A percentile compares a stretch with the other conserved stretches of the same genome.
phyloP scores from a whole-genome alignment of 257 asterid genomes.

The Lavandula angustifolia region DNA sequence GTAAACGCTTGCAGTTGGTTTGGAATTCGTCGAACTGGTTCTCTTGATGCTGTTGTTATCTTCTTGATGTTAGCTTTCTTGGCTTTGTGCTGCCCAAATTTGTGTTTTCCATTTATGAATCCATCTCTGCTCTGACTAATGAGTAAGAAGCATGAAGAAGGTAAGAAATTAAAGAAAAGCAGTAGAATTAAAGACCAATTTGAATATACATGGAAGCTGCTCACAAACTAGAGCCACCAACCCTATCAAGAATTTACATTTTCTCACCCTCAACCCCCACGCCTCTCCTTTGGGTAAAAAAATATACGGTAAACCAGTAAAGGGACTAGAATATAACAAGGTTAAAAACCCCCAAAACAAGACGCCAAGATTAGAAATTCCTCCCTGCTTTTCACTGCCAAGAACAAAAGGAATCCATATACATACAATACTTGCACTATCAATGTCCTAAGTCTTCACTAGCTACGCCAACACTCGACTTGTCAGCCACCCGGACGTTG shows the following conservation, averaged over 20 bases:
- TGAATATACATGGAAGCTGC: constrained; percentile 69
- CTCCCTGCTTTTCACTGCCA: constrained; percentile 22
- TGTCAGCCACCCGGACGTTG: constrained; percentile 68
- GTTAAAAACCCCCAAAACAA: constrained; percentile 20
- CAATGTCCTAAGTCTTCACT: constrained; percentile 54
- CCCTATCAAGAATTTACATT: constrained; percentile 53
- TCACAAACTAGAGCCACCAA: constrained; percentile 28
- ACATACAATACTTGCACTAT: constrained; percentile 20
- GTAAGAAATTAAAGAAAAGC: not conserved
- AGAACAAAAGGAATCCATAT: constrained; percentile 15
- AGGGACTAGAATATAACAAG: constrained; percentile 38
- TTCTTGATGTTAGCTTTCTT: not conserved
- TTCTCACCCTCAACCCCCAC: constrained; percentile 46
- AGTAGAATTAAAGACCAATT: constrained; percentile 34
- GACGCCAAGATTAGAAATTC: constrained; percentile 24
- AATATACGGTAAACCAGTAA: constrained; percentile 31
- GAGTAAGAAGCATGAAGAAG: too few species aligned
- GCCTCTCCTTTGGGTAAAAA: constrained; percentile 26
- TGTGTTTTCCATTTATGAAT: constrained; percentile 1
- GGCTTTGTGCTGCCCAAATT: constrained; percentile 15
- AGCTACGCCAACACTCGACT: constrained; percentile 64
- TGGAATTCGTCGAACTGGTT: constrained; percentile 10
- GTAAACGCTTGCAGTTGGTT: constrained; percentile 26
- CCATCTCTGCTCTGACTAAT: not conserved
- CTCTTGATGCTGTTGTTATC: constrained; percentile 17